Conservation (phyloP, 169 alveolate species). For the Theileria equi region DNA sequence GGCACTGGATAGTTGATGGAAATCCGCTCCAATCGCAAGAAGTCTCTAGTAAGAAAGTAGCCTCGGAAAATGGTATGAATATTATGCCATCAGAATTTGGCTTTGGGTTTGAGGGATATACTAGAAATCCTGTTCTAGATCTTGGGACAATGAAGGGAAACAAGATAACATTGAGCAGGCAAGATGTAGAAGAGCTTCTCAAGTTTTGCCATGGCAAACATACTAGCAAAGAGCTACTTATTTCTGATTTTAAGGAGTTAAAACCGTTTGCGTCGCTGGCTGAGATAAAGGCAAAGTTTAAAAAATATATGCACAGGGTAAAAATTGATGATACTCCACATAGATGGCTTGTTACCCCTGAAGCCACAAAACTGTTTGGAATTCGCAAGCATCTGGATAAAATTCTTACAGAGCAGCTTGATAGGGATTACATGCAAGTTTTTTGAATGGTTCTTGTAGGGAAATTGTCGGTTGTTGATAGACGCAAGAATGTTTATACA, state of each 20-base stretch:
- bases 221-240: constrained; percentile 52
- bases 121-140: constrained; percentile 52
- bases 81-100: constrained; percentile 40
- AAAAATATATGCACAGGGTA: constrained; percentile 47
- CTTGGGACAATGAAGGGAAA: constrained; percentile 38
- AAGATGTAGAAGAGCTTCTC: constrained; percentile 60
- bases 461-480: too few species aligned
- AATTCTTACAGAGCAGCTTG: constrained; percentile 30
- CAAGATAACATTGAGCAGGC: constrained; percentile 26
- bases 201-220: constrained; percentile 61
- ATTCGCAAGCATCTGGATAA: constrained; percentile 49
- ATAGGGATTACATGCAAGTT: too few species aligned
- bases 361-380: constrained; percentile 55
- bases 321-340: constrained; percentile 60
- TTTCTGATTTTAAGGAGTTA: constrained; percentile 39
- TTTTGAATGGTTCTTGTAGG: too few species aligned
- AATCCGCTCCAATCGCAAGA: constrained; percentile 39
- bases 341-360: constrained; percentile 63
- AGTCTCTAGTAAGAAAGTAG: constrained; percentile 45
- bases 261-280: constrained; percentile 46
- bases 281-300: constrained; percentile 42
- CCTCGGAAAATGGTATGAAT: constrained; percentile 41
- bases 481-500: too few species aligned
- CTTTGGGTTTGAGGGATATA: constrained; percentile 64
- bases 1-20: constrained; percentile 69